Base-by-base conservation (phyloP, 768 basidiomycete species). In the Collybia nuda region DNA sequence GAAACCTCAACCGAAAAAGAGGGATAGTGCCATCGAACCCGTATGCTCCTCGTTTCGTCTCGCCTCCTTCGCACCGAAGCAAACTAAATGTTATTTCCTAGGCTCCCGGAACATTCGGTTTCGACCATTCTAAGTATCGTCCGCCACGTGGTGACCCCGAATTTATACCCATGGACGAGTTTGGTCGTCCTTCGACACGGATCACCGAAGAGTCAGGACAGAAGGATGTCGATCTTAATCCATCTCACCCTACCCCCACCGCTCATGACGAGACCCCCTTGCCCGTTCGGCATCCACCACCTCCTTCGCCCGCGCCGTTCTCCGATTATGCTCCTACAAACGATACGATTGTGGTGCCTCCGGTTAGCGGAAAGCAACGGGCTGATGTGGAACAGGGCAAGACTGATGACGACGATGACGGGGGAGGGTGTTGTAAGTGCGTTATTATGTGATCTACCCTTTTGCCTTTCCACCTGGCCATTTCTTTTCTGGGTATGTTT, bases 31-130 rank as follows among this genome's bases (percentile, higher is more conserved):
- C 0, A 62, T 82, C 50, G 83, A 76, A 60, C 88, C 87, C 32
- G 88, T 89, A 64, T 56, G 84, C 73, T 40, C 29, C 48, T 47
- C 41, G 41, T 47, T 45, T 37, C 40, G 26, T 24, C 44, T 47
- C 46, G 22, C 9, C 40, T n/a, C 17, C 22, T 14, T 35, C 36
- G 22, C 21, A 48, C 37, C 24, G 9, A 47, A 44, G 40, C 26
- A 7, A 26, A 17, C 50, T 51, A 26, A 47, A 12, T 7, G 18
- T 26, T 39, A 5, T 41, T 46, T 22, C 39, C 22, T 51, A 90
- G 89, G 87, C 88, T 15, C 88, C 90, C 7, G 90, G 90, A 17
- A 91, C 88, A 39, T 93, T 93, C 65, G 89, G 85, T 3, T 92
- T 75, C 62, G 85, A 91, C 59, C 77, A 80, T 48, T 72, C 84